Evolutionary conservation across 2,329 filamentous ascomycete genomes (phyloP).

Genomic region (Blastomyces emzantsi): DNA sequence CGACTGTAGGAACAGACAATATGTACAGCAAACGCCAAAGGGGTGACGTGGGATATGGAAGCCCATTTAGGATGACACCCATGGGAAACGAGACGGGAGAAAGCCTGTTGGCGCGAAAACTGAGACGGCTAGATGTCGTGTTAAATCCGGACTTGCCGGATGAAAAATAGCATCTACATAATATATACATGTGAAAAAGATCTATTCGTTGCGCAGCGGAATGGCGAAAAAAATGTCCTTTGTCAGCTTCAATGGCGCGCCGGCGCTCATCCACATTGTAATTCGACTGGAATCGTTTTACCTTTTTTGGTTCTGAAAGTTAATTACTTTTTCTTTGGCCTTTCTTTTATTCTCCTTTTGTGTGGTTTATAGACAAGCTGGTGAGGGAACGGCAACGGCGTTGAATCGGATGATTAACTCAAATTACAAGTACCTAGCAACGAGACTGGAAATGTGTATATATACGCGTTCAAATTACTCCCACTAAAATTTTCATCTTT

Average conservation of each 20-base stretch:
- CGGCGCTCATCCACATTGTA: not conserved
- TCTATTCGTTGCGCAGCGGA: not conserved
- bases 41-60: conserved; percentile 55
- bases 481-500: not conserved
- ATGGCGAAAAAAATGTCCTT: not conserved
- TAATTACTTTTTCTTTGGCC: not conserved
- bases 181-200: not conserved
- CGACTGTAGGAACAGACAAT: conserved; percentile 27
- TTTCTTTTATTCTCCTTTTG: not conserved
- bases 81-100: conserved; percentile 45
- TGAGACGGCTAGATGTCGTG: conserved; percentile 52
- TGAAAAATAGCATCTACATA: not conserved
- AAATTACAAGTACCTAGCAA: not conserved
- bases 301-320: not conserved
- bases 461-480: not conserved
- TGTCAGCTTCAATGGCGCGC: not conserved
- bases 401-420: not conserved
- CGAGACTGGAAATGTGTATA: not conserved
- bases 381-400: not conserved
- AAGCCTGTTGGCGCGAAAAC: conserved; percentile 59
- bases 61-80: conserved; percentile 37
- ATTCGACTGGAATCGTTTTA: not conserved
- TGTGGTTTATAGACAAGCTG: not conserved
- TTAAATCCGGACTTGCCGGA: not conserved
- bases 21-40: conserved; percentile 60